Base-by-base conservation (phyloP, 495 filamentous ascomycete genomes). In the Penicillium nucicola region DNA sequence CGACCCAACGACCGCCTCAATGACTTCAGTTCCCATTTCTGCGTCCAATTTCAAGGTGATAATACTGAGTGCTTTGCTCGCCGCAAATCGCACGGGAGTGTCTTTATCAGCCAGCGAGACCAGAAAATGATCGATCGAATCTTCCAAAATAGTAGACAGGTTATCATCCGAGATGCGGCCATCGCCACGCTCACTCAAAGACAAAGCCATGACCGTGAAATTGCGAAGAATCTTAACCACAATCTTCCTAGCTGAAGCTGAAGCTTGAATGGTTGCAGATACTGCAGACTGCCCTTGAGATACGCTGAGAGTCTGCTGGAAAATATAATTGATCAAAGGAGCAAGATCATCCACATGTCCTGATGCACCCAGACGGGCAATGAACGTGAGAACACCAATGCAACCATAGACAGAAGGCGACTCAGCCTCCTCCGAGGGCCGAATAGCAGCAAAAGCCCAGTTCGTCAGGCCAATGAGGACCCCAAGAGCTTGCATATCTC, bases 1-100 rank as follows among this genome's bases (percentile, higher is more conserved):
- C 2, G 79, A 81, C 9, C 82, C 83, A 43, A 93, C 78, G 25
- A 97, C 83, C 0, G 89, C 89, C 51, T 96, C 88, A 18, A 96
- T 84, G 14, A 97, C 84, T 44, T 97, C 86, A 0, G 80, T 77
- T 0, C 85, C 90, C 84, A 96, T 90, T 11, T 86, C 85, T 0
- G 81, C 62, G 23, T 90, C 82, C 4, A 98, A 70, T 57, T 87
- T 88, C 43, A 89, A 69, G 0, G 90, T 84, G 54, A 97, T 82
- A 22, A 95, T 78, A 54, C 89, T 95, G 40, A 97, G 78, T 12
- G 91, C 86, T 69, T 99, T 99, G 68, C 90, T 95, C 9, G 92
- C 88, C 30, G 92, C 86, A 65, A 95, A 82, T 32, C 93, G 77
- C 23, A 97, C 89, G 6, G 88, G 87, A 0, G 92, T 97, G 56